Evolutionary conservation across 2,329 filamentous ascomycete genomes (phyloP), one percentile per base, ranked within the genome.

Genomic region (Clarireedia sp.): DNA sequence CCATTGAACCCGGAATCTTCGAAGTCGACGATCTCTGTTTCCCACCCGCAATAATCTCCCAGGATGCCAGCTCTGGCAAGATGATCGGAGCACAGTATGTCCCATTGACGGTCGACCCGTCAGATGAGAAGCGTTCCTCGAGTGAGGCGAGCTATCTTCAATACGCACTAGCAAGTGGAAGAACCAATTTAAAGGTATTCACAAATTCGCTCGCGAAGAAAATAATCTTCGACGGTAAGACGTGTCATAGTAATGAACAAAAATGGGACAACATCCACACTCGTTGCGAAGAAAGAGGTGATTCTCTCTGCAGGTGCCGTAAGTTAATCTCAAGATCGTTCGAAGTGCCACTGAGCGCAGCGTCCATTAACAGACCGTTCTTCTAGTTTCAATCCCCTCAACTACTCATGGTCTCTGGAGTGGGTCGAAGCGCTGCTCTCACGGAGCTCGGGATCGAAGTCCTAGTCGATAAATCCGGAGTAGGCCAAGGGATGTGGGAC

Each of bases 101-200:
- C n/a, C 29, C 51, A 47, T n/a, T 38, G 33, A 53, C 51, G 23
- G n/a, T 53, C 19, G 8, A 17, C 8, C 23, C 49, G 2, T 3
- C 5, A 9, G 41, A 51, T 45, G 43, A 53, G 17, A 45, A 53
- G 8, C 43, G 51, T 17, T 37, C 24, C 4, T 53, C 51, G 14
- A 45, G 41, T 26, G 38, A 53, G 41, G 14, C 51, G n/a, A 53
- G 41, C 43, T 47, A 47, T 46, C 51, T 53, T 12, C 41, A 53
- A 6, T 38, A 23, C 17, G 49, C 49, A 5, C 40, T 51, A 3
- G 26, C 17, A 5, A 53, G 26, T 38, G 41, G 51, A 14, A 53
- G 43, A 21, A 26, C 24, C 2, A 53, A 37, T 14, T 14, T 53
- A 23, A 24, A 47, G 19, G 6, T 53, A 5, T 46, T 46, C 19